Base-by-base conservation (phyloP, 805 yeast species). In the Pichia gijzeniarum region DNA sequence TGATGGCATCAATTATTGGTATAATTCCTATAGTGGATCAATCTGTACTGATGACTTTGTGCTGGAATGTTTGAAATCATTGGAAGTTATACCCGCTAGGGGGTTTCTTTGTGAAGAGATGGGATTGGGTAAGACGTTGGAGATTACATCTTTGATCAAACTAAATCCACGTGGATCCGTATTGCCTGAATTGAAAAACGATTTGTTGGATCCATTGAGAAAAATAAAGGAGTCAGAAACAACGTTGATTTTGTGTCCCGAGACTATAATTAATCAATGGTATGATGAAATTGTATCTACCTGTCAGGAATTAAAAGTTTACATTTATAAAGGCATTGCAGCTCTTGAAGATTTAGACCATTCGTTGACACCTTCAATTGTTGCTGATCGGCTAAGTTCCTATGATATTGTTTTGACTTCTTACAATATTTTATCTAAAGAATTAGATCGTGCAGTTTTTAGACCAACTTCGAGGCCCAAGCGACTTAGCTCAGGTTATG, bases 111-210 rank as follows among this genome's bases (percentile, higher is more conserved):
- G 93, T 1, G 99, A 91, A 57, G 99, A 93, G 62, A 93, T 93
- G 99, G 99, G 99, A 0, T 71, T 93, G 7, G 99, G 99, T 0
- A 93, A 93, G 58, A 91, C 99, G 0, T 80, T 93, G 4, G 99
- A 93, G 60, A 70, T 89, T 13, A 69, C 86, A 2, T 70, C 95
- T 0, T 65, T 91, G 34, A 64, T 84, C 0, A 58, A 79, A 2
- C 57, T 80, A 41, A 83, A 93, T 59, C 79, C 69, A 28, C 64
- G 96, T 14, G 70, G 73, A 18, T 13, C 36, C 0, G 16, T 41
- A 1, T 44, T 35, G 14, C 51, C 57, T 4, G 47, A 36, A 36
- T 63, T 17, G 59, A 64, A 54, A 47, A 60, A 46, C 44, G 77
- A 62, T 64, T 49, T 50, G 58, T 73, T 53, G 64, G 72, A 68